Evolutionary conservation across 441 rosid genomes (phyloP), one percentile per base, ranked within the genome.

Genomic region (Theobroma grandiflorum): DNA sequence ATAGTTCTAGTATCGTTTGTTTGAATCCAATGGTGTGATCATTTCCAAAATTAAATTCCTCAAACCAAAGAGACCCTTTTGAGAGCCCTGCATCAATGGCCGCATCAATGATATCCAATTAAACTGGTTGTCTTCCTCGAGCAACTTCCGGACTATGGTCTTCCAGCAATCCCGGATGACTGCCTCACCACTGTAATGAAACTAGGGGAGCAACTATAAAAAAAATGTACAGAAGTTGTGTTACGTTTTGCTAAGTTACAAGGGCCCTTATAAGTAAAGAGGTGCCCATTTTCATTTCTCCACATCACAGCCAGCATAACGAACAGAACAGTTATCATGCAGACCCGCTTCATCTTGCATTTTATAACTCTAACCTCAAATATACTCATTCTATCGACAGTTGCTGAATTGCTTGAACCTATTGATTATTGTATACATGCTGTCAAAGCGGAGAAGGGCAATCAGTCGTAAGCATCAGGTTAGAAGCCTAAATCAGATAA

Each of bases 361-460:
- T 72, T 77, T 68, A 57, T 33, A 66, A 8, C 65, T 47, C 42
- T 22, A 58, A 18, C 72, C 35, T 80, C 50, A 15, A 63, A 74
- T 26, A 20, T 38, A 7, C 84, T 77, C 83, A 55, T 4, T 67
- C 50, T 80, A 80, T 84, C 49, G 38, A 80, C 83, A 80, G 68
- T 78, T 78, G 82, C 82, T 75, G 80, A 38, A 74, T 68, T 63
- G 72, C 49, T 62, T 11, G 18, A 76, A 62, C n/a, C 76, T 42
- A 31, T 59, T 52, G 57, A 76, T 58, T 74, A 67, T 35, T 42
- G 73, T 66, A 16, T 53, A 43, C 49, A 57, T 50, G 67, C 45
- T 33, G 74, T 62, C 74, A 61, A 59, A 42, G 80, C 18, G 16
- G 31, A 45, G 49, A 65, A 55, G 37, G 37, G 64, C 16, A 22